Evolutionary conservation across 108 stramenopile species (phyloP).

Genomic region (Schizochytrium sp.): DNA sequence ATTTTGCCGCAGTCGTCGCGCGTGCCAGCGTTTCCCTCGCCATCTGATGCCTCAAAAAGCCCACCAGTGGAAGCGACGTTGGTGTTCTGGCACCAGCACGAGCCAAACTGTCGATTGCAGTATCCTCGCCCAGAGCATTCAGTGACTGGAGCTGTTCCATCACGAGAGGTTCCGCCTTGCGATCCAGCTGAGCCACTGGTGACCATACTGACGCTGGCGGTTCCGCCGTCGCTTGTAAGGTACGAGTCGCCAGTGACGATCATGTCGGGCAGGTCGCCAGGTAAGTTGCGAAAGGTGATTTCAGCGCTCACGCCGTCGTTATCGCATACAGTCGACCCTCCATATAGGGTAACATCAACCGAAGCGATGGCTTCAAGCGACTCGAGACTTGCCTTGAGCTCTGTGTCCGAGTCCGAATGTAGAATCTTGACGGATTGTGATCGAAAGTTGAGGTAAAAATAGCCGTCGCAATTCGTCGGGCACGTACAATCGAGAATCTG

Average conservation of each 20-base stretch:
- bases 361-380: constrained; percentile 18
- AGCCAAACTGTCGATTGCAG: constrained; percentile 15
- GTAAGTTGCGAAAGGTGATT: background rate
- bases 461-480: constrained; percentile 11
- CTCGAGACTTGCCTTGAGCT: constrained; percentile 31
- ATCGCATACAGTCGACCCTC: background rate
- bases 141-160: background rate
- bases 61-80: constrained; percentile 34
- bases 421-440: background rate
- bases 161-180: background rate
- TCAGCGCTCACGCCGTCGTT: background rate
- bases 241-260: background rate
- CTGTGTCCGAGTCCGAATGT: constrained; percentile 16
- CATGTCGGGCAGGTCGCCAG: background rate
- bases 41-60: constrained; percentile 35
- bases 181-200: background rate
- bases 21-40: constrained; percentile 34
- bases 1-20: constrained; percentile 49
- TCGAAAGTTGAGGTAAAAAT: constrained; percentile 3
- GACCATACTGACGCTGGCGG: background rate
- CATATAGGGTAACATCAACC: background rate
- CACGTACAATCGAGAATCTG: constrained; percentile 9
- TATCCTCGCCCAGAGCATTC: constrained; percentile 20
- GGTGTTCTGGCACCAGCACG: constrained; percentile 19
- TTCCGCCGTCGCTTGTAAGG: background rate